A percentile compares a stretch with the other conserved stretches of the same genome.
Conservation (phyloP, 306 rosid species). For the Cicer yamashitae region DNA sequence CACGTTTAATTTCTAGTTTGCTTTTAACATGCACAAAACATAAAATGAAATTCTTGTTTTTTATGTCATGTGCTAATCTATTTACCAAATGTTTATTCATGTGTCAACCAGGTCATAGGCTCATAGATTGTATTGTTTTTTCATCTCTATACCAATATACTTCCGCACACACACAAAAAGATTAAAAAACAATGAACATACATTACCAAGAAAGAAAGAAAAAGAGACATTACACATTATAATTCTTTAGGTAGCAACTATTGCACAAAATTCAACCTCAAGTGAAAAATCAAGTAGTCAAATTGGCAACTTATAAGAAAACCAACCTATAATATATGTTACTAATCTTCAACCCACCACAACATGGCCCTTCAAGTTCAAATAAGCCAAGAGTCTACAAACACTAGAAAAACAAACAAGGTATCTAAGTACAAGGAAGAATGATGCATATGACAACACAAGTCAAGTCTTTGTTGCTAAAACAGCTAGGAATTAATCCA, state of each 20-base stretch:
- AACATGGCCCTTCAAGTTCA: conserved; percentile 38
- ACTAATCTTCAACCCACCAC: conserved; percentile 36
- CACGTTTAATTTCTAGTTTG: no score
- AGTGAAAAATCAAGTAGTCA: conserved; percentile 36
- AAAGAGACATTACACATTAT: conserved; percentile 12
- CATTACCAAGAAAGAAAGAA: not conserved
- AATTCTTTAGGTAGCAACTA: conserved; percentile 39
- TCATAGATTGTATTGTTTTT: conserved; percentile 6
- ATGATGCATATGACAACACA: conserved; percentile 37
- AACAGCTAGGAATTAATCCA: conserved; percentile 10
- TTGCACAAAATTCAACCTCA: conserved; percentile 38
- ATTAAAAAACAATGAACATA: conserved; percentile 5
- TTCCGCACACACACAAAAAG: not conserved
- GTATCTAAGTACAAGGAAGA: conserved; percentile 39
- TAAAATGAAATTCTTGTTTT: no score
- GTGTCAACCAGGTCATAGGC: not conserved
- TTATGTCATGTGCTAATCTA: not conserved
- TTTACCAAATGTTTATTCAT: not conserved
- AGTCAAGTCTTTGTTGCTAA: conserved; percentile 7
- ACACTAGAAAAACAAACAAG: conserved; percentile 28
- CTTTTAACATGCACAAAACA: no score
- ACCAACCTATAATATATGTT: conserved; percentile 35
- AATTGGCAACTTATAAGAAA: conserved; percentile 25
- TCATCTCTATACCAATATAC: not conserved
- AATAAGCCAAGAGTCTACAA: conserved; percentile 39